Percentiles rank a stretch among this genome's conserved stretches.
Evolutionary conservation across 208 protist genomes (phyloP).

Genomic region (Trypanosoma brucei): DNA sequence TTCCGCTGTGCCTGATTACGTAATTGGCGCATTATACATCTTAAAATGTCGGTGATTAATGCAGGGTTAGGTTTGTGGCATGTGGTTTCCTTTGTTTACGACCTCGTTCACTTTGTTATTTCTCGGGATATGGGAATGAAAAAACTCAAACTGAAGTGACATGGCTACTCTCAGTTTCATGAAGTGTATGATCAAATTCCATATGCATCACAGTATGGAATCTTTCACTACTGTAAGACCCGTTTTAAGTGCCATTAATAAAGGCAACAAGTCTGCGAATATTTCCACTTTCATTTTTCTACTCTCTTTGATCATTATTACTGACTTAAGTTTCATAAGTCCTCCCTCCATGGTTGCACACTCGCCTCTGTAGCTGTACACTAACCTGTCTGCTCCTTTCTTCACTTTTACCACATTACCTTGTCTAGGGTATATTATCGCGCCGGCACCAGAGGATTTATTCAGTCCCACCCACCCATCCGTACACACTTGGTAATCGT

Average conservation of each 20-base stretch:
- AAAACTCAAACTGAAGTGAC: no score
- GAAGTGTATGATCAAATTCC: no score
- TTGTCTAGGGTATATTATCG: background rate
- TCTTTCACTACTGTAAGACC: background rate
- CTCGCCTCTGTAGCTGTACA: slow-evolving; percentile 6
- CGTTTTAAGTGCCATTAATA: background rate
- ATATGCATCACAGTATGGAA: no score
- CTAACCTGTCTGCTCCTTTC: background rate
- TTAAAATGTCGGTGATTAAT: no score
- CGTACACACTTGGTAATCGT: no score
- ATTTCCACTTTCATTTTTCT: background rate
- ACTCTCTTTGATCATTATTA: background rate
- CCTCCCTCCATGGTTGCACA: slow-evolving; percentile 8
- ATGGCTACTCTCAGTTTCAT: no score
- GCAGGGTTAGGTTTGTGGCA: no score
- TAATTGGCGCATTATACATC: no score
- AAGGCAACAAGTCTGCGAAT: background rate
- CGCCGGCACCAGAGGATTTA: background rate
- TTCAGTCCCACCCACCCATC: no score
- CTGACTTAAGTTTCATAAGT: background rate
- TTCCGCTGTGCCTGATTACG: no score
- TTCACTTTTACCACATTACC: background rate
- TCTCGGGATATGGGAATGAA: fast-evolving
- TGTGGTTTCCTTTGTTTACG: no score
- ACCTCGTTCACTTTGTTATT: no score